A percentile compares a stretch with the other conserved stretches of the same genome.
phyloP scores from a whole-genome alignment of 257 asterid species.

The Misopates orontium region DNA sequence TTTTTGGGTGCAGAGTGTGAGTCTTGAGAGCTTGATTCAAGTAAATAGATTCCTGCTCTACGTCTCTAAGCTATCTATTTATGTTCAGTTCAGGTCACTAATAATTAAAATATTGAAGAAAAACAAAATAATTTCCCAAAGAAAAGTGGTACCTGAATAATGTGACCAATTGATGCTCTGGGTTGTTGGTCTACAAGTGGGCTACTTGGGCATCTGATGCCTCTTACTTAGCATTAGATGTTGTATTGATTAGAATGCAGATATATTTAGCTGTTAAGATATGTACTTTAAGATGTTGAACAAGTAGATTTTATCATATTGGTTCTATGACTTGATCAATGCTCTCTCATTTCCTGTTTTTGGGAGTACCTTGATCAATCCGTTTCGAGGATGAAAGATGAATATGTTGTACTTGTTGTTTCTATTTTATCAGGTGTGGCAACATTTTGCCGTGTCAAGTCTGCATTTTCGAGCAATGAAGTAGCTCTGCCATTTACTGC shows the following conservation, averaged over 20 bases:
- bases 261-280: not conserved
- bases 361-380: not conserved
- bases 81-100: no score
- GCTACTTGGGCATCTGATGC: no score
- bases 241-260: not conserved
- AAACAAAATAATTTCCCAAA: no score
- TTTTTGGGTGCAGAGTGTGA: no score
- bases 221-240: not conserved
- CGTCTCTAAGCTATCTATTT: no score
- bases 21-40: no score
- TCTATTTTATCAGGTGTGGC: constrained; percentile 70
- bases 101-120: no score
- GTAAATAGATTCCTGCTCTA: no score
- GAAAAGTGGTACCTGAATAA: no score
- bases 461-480: constrained; percentile 73
- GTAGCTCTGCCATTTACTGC: constrained; percentile 82
- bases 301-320: not conserved
- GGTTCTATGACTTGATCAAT: not conserved
- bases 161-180: no score
- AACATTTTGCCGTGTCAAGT: constrained; percentile 86
- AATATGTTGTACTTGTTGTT: constrained; percentile 16
- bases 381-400: not conserved
- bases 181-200: no score
- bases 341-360: not conserved
- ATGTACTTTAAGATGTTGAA: not conserved